Percentiles rank a stretch among this genome's conserved stretches.
Conservation (phyloP, 768 basidiomycete genomes). For the Cystobasidium onofrii region DNA sequence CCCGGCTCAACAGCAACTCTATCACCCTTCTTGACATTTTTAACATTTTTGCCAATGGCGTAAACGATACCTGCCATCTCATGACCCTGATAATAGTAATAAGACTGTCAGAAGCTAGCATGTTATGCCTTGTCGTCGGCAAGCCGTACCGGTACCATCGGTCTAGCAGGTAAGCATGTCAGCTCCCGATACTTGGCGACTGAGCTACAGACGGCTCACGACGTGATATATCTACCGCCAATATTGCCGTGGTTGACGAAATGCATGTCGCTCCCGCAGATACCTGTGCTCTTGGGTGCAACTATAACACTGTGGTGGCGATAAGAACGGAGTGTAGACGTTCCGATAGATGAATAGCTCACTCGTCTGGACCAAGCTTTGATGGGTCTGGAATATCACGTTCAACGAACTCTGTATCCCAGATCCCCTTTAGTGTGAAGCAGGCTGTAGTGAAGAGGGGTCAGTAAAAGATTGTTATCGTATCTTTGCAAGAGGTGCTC, state of each 20-base stretch:
- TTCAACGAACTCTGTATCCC: constrained; percentile 63
- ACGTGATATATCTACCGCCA: constrained; percentile 48
- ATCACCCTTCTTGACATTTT: constrained; percentile 67
- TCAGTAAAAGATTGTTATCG: no score
- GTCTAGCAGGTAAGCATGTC: no score
- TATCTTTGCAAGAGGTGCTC: no score
- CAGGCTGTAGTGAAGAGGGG: constrained; percentile 45
- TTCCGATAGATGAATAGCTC: no score
- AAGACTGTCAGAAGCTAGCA: no score
- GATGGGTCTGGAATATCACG: constrained; percentile 59
- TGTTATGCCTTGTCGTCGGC: no score
- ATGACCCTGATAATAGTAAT: constrained; percentile 73
- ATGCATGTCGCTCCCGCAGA: constrained; percentile 54
- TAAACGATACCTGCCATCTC: constrained; percentile 66
- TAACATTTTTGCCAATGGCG: constrained; percentile 67
- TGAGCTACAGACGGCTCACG: constrained; percentile 57
- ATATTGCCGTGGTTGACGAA: constrained; percentile 62
- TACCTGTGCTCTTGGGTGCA: constrained; percentile 80
- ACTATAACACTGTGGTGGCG: constrained; percentile 64
- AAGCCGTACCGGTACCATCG: not conserved
- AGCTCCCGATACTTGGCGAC: constrained; percentile 26
- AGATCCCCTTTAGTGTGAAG: constrained; percentile 64
- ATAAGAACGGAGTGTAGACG: not conserved
- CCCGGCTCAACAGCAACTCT: constrained; percentile 71
- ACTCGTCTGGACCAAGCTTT: constrained; percentile 48